phyloP scores from a whole-genome alignment of 768 basidiomycete genomes.

The Calocybe indica region DNA sequence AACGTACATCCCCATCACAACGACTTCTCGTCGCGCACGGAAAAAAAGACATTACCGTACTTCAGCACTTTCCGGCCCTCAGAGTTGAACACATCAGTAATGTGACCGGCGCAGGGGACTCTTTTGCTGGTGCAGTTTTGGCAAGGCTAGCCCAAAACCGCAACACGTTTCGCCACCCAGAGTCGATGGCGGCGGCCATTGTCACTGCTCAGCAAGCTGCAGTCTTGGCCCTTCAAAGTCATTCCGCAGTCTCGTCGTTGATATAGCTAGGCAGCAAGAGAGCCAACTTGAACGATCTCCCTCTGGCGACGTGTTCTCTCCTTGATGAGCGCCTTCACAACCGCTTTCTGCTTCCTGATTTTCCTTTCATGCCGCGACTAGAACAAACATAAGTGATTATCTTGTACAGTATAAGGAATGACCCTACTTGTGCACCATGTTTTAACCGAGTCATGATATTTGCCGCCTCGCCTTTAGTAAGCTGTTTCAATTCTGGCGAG shows the following conservation, averaged over 20 bases:
- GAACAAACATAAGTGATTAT: neutral
- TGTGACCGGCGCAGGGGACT: slow-evolving; percentile 92
- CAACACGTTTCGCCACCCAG: slow-evolving; percentile 38
- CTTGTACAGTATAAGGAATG: neutral
- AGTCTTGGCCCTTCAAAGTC: slow-evolving; percentile 49
- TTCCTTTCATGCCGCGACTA: slow-evolving; percentile 45
- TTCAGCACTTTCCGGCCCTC: slow-evolving; percentile 71
- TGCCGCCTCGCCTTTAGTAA: slow-evolving; percentile 79
- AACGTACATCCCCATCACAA: slow-evolving; percentile 37
- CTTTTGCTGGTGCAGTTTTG: slow-evolving; percentile 80
- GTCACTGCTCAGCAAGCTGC: slow-evolving; percentile 62
- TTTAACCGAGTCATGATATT: slow-evolving; percentile 73
- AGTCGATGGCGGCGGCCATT: slow-evolving; percentile 37
- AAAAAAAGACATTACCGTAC: slow-evolving; percentile 42
- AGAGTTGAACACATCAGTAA: slow-evolving; percentile 43
- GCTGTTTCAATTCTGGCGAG: slow-evolving; percentile 25
- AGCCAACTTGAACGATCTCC: slow-evolving; percentile 59
- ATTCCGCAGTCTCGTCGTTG: slow-evolving; percentile 58
- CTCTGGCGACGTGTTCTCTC: slow-evolving; percentile 47
- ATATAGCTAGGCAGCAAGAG: slow-evolving; percentile 18
- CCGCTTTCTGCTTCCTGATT: slow-evolving; percentile 37
- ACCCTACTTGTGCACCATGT: slow-evolving; percentile 65
- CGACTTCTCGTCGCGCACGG: slow-evolving; percentile 51
- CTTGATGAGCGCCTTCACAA: slow-evolving; percentile 35
- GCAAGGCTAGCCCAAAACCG: slow-evolving; percentile 50